Percentiles rank a stretch among this genome's conserved stretches.
Evolutionary conservation across 2,329 filamentous ascomycete species (phyloP).

Genomic region (Fusarium sp.): DNA sequence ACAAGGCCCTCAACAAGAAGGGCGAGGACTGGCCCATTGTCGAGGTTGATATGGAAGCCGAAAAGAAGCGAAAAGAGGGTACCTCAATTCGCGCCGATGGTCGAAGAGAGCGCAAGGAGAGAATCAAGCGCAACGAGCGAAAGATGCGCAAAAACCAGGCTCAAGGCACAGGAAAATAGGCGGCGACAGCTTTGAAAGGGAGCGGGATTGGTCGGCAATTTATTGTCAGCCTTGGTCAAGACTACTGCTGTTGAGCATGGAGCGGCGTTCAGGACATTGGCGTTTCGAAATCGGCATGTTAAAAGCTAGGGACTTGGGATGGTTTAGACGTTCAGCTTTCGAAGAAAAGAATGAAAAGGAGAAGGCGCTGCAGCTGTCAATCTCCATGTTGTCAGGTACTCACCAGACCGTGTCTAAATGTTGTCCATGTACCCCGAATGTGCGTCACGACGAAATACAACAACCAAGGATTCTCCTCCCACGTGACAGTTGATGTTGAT

Average conservation of each 20-base stretch:
- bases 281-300: constrained; percentile 43
- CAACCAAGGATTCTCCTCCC: not conserved
- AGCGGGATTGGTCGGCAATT: constrained; percentile 7
- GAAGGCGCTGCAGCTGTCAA: constrained; percentile 30
- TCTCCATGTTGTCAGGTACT: constrained; percentile 28
- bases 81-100: constrained; percentile 70
- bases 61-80: constrained; percentile 70
- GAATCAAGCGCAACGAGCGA: constrained; percentile 75
- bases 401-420: constrained; percentile 29
- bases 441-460: not conserved
- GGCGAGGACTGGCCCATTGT: constrained; percentile 85
- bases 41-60: constrained; percentile 85
- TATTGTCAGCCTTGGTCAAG: constrained; percentile 14
- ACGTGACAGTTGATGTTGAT: constrained; percentile 41
- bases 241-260: constrained; percentile 36
- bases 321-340: constrained; percentile 28
- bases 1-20: constrained; percentile 88
- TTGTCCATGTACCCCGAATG: constrained; percentile 34
- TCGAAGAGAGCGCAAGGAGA: constrained; percentile 73
- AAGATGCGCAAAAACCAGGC: constrained; percentile 74
- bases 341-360: constrained; percentile 33
- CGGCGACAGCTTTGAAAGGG: constrained; percentile 7
- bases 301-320: constrained; percentile 34
- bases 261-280: constrained; percentile 47
- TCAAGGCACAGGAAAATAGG: constrained; percentile 42